A percentile compares a stretch with the other conserved stretches of the same genome.
These are phyloP conservation scores for Hymenoscyphus repandus DNA, from an alignment of 2,329 filamentous ascomycete genomes.

Conservation along the genomic window DNA sequence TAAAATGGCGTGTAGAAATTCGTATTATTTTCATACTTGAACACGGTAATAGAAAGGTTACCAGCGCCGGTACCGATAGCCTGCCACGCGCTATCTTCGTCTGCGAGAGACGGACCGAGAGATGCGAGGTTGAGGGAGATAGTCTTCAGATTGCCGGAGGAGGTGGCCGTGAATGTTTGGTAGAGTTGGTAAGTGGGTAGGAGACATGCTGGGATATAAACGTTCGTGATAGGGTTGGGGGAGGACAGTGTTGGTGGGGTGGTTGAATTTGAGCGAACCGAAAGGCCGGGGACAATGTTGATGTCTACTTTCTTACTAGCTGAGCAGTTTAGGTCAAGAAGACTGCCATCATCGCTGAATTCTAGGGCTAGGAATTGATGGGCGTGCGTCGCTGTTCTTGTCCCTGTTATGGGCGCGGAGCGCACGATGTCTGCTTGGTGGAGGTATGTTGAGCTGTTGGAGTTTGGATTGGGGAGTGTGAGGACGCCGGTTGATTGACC, in stretches of 20 bases:
- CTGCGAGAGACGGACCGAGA: constrained; percentile 1
- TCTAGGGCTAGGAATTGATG: constrained; percentile 13
- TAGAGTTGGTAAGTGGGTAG: constrained; percentile 19
- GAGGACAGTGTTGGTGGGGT: constrained; percentile 5
- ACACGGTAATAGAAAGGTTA: no score
- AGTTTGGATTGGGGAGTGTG: constrained; percentile 10
- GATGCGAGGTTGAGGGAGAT: constrained; percentile 20
- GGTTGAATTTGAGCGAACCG: constrained; percentile 3
- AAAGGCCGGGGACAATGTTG: background rate
- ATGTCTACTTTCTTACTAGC: constrained; percentile 8
- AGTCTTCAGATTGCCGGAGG: constrained; percentile 12
- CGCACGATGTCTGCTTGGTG: constrained; percentile 20
- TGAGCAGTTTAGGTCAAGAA: constrained; percentile 16
- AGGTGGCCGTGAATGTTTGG: constrained; percentile 19
- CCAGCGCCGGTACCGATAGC: no score
- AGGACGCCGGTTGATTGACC: constrained; percentile 22
- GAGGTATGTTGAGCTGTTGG: constrained; percentile 15
- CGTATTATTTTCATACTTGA: constrained; percentile 17
- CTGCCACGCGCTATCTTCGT: no score
- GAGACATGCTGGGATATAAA: constrained; percentile 13
- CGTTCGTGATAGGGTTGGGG: background rate
- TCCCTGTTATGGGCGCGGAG: constrained; percentile 18
- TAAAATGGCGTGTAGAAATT: constrained; percentile 21
- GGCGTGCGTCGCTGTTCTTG: constrained; percentile 15
- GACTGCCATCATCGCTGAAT: constrained; percentile 17